These are phyloP conservation scores for Ganoderma lingzhi DNA, from an alignment of 1,284 basidiomycete genomes.

Conservation along the genomic window DNA sequence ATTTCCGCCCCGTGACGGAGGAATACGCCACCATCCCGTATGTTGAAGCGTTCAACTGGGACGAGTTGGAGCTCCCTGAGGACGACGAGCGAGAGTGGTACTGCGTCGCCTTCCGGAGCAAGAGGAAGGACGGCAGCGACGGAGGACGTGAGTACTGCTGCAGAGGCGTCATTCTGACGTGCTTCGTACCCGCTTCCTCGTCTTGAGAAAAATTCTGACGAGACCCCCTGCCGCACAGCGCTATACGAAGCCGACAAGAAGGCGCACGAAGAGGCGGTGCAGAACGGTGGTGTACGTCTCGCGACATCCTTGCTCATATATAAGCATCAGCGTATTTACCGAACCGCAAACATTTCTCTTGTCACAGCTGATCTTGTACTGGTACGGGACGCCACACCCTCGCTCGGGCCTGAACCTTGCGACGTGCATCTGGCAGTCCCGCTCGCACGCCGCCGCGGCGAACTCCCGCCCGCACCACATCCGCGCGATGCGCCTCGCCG, in stretches of 20 bases:
- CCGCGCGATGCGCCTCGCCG: slow-evolving; percentile 83
- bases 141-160: slow-evolving; percentile 60
- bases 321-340: neutral
- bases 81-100: slow-evolving; percentile 89
- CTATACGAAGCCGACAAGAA: slow-evolving; percentile 86
- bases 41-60: slow-evolving; percentile 87
- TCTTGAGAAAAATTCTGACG: neutral
- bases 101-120: slow-evolving; percentile 88
- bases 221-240: slow-evolving; percentile 48
- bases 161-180: slow-evolving; percentile 20
- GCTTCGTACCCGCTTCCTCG: neutral
- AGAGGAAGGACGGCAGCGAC: slow-evolving; percentile 75
- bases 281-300: slow-evolving; percentile 77
- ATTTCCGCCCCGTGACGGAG: slow-evolving; percentile 68
- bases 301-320: slow-evolving; percentile 5
- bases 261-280: slow-evolving; percentile 91
- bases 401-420: slow-evolving; percentile 85
- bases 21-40: slow-evolving; percentile 76
- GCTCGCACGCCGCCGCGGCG: slow-evolving; percentile 82
- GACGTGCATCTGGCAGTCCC: slow-evolving; percentile 95
- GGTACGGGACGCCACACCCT: slow-evolving; percentile 88
- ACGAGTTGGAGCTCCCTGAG: slow-evolving; percentile 68
- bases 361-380: slow-evolving; percentile 79
- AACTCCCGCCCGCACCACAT: slow-evolving; percentile 84
- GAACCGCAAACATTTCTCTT: slow-evolving; percentile 20